Conservation (phyloP, 2,329 filamentous ascomycete species). For the Pseudocercospora crystallina region DNA sequence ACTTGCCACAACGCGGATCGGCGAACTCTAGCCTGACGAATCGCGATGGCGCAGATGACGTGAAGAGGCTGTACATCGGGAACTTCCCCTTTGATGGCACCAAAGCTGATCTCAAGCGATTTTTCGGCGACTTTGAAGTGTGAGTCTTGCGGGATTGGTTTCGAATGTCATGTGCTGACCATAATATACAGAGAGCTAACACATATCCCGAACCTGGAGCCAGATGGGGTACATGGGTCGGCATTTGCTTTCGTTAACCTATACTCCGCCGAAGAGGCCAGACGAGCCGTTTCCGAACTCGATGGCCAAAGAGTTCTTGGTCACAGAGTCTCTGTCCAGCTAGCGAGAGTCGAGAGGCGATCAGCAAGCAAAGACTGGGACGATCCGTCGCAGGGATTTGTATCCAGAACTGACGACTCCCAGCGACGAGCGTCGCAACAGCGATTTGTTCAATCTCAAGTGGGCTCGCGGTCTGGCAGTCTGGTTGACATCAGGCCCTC, state of each 20-base stretch:
- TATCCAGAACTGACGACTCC: too few species aligned
- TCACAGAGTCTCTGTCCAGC: neutral
- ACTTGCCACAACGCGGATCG: neutral
- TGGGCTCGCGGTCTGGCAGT: too few species aligned
- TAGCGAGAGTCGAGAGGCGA: neutral
- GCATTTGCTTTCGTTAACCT: neutral
- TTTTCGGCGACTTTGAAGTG: conserved; percentile 1
- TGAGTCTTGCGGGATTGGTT: neutral
- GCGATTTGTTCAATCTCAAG: too few species aligned
- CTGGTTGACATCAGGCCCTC: too few species aligned
- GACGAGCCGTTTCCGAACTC: neutral
- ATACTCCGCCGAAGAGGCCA: neutral
- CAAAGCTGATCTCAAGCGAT: neutral
- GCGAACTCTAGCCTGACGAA: neutral
- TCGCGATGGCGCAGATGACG: neutral
- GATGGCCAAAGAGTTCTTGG: neutral
- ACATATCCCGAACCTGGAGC: neutral
- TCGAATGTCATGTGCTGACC: too few species aligned
- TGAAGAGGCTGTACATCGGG: neutral
- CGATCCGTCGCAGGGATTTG: too few species aligned
- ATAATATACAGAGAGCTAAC: neutral
- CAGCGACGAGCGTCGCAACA: too few species aligned
- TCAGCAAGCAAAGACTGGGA: too few species aligned
- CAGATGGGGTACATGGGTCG: neutral
- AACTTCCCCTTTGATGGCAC: neutral